Percentiles rank a stretch among this genome's conserved stretches.
These are phyloP conservation scores for Penicillium sp. DNA, from an alignment of 2,329 filamentous ascomycete species.

Conservation along the genomic window DNA sequence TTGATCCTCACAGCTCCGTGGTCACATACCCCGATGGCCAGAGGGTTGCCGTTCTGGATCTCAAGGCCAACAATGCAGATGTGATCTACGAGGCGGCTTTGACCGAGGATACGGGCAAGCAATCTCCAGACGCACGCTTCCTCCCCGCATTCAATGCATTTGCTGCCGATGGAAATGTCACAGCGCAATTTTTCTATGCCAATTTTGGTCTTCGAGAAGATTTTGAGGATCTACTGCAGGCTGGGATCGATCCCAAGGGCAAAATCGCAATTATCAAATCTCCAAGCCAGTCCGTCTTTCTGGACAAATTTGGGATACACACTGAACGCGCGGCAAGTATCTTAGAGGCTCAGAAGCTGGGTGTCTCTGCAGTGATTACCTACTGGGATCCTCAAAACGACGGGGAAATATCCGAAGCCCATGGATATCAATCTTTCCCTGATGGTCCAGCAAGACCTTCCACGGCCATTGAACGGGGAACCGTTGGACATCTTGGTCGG, in stretches of 20 bases:
- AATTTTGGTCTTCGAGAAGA: constrained; percentile 2
- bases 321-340: not conserved
- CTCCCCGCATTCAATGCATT: constrained; percentile 1
- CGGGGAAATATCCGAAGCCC: not conserved
- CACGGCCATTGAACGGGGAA: constrained; percentile 2
- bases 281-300: not conserved
- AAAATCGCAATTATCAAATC: constrained; percentile 5
- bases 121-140: not conserved
- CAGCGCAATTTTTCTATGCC: not conserved
- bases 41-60: not conserved
- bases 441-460: constrained; percentile 2
- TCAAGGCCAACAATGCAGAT: not conserved
- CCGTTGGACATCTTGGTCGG: constrained; percentile 1
- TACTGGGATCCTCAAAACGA: constrained; percentile 4
- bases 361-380: not conserved
- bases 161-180: not conserved
- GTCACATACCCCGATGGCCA: not conserved
- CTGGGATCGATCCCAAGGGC: not conserved
- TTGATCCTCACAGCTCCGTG: not conserved
- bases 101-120: not conserved
- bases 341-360: not conserved
- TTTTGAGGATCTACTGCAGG: not conserved
- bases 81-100: constrained; percentile 4
- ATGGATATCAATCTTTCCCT: constrained; percentile 2
- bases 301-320: not conserved